A percentile compares a stretch with the other conserved stretches of the same genome.
phyloP scores from a whole-genome alignment of 306 rosid genomes.

The Rosa persica region DNA sequence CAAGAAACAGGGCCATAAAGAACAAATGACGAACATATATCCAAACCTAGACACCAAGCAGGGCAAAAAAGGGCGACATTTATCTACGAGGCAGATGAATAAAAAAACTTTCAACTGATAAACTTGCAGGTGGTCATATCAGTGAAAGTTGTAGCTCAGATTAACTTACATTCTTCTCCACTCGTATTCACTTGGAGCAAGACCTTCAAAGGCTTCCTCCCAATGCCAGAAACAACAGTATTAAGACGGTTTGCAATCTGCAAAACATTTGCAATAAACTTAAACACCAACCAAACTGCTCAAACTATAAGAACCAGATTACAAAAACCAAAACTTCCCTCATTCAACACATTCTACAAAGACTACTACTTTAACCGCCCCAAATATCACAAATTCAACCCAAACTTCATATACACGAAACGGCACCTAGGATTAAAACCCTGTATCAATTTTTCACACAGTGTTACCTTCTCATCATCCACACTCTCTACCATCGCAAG shows the following conservation, averaged over 20 bases:
- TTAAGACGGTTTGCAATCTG: slow-evolving; percentile 87
- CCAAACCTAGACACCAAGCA: neutral
- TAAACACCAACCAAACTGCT: neutral
- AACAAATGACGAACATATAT: neutral
- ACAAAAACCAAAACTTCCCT: neutral
- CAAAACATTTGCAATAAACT: neutral
- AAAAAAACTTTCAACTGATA: neutral
- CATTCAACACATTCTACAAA: neutral
- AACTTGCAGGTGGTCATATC: neutral
- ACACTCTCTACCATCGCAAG: slow-evolving; percentile 80
- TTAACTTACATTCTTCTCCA: slow-evolving; percentile 81
- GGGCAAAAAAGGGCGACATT: neutral
- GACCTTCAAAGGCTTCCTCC: slow-evolving; percentile 81
- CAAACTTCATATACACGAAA: neutral
- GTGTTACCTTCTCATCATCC: slow-evolving; percentile 75
- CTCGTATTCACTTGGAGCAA: slow-evolving; percentile 95
- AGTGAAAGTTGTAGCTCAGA: neutral
- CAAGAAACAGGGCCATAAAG: neutral
- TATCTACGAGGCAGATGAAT: neutral
- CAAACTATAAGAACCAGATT: neutral
- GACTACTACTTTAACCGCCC: neutral
- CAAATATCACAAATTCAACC: neutral
- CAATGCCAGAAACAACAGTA: slow-evolving; percentile 60
- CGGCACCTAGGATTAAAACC: neutral
- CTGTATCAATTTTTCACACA: neutral